Percentiles rank a stretch among this genome's conserved stretches.
Evolutionary conservation across 1,284 basidiomycete species (phyloP).

Genomic region (Ganoderma meredithae): DNA sequence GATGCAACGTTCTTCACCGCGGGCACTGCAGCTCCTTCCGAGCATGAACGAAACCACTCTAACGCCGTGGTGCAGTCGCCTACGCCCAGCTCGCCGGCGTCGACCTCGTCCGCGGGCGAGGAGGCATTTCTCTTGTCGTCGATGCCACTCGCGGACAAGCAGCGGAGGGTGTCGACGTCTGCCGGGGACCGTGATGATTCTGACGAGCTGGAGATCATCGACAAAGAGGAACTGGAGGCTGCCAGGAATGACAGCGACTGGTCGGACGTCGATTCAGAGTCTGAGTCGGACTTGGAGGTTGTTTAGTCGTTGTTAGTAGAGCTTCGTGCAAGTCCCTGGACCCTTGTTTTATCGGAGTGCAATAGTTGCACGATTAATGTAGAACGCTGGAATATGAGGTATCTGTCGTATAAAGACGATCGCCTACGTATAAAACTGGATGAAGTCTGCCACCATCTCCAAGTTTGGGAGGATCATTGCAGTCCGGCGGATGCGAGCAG

Average conservation of each 20-base stretch:
- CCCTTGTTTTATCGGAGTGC: too few relatives aligned
- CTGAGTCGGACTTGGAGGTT: neutral
- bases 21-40: neutral
- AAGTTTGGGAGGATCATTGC: too few relatives aligned
- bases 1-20: neutral
- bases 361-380: neutral
- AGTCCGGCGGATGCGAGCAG: too few relatives aligned
- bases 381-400: neutral
- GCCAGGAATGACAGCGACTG: constrained; percentile 1
- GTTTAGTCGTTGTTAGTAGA: neutral
- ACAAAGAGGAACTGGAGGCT: constrained; percentile 26
- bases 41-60: neutral
- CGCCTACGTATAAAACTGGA: too few relatives aligned
- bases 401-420: neutral
- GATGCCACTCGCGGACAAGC: constrained; percentile 25
- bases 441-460: too few relatives aligned
- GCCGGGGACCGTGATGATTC: constrained; percentile 3
- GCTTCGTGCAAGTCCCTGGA: too few relatives aligned
- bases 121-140: constrained; percentile 30
- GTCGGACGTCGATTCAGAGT: neutral
- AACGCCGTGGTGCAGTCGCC: neutral
- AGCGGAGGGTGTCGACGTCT: neutral
- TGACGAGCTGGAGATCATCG: constrained; percentile 32
- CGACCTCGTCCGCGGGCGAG: constrained; percentile 9
- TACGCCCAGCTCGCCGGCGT: constrained; percentile 5